Evolutionary conservation across 371 early-diverging fungal species (phyloP).

Genomic region (Rhizopus stolonifer): DNA sequence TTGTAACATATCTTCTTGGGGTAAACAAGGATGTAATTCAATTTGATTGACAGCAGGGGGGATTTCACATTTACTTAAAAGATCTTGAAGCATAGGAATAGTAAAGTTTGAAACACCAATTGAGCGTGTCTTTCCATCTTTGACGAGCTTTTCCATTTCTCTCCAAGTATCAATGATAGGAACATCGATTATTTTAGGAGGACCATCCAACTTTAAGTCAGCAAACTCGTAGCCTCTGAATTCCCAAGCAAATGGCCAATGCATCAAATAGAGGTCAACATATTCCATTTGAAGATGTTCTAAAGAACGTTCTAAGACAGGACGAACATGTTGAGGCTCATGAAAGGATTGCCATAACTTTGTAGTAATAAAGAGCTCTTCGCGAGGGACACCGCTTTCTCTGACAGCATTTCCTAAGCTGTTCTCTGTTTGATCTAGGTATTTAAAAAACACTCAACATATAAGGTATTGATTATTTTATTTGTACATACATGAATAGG

Average conservation of each 20-base stretch:
- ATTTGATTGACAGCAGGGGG: conserved; percentile 85
- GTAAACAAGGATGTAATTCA: conserved; percentile 57
- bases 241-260: conserved; percentile 42
- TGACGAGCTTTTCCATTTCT: conserved; percentile 70
- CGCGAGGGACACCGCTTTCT: conserved; percentile 55
- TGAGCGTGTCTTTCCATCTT: conserved; percentile 58
- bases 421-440: conserved; percentile 57
- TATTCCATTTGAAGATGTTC: conserved; percentile 75
- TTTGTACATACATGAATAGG: conserved; percentile 36
- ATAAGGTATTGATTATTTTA: background rate
- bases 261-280: conserved; percentile 88
- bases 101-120: conserved; percentile 72
- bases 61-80: conserved; percentile 67
- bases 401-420: conserved; percentile 76
- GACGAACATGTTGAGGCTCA: conserved; percentile 49
- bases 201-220: conserved; percentile 20
- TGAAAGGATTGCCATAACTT: conserved; percentile 87
- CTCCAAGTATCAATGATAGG: conserved; percentile 70
- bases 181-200: conserved; percentile 38
- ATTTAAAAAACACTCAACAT: too few relatives aligned
- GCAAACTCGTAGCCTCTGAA: conserved; percentile 35
- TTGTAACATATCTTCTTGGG: conserved; percentile 41
- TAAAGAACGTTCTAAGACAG: conserved; percentile 61
- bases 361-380: conserved; percentile 82
- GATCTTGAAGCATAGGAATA: conserved; percentile 65